Evolutionary conservation across 2,329 filamentous ascomycete genomes (phyloP).

Genomic region (Teratosphaeria zuluensis): DNA sequence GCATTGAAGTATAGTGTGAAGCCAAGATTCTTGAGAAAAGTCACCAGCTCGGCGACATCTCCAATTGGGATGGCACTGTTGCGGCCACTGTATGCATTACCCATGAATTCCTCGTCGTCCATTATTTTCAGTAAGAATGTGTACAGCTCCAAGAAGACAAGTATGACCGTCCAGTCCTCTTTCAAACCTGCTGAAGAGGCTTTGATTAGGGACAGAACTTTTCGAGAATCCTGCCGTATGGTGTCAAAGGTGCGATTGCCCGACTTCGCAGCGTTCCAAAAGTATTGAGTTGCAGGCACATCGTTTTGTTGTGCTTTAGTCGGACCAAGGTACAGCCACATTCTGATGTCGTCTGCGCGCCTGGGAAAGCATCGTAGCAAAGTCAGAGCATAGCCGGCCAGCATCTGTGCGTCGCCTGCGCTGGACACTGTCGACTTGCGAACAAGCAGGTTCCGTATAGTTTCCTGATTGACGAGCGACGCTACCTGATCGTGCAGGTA

Average conservation of each 20-base stretch:
- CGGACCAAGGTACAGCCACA: conserved; percentile 76
- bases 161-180: conserved; percentile 74
- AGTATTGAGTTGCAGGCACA: conserved; percentile 66
- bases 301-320: conserved; percentile 40
- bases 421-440: conserved; percentile 22
- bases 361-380: conserved; percentile 76
- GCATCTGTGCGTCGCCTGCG: conserved; percentile 55
- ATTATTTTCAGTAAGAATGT: conserved; percentile 86
- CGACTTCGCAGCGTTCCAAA: conserved; percentile 60
- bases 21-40: conserved; percentile 81
- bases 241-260: conserved; percentile 48
- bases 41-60: conserved; percentile 64
- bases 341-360: conserved; percentile 77
- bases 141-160: conserved; percentile 90
- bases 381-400: conserved; percentile 80
- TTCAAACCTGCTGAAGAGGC: conserved; percentile 17
- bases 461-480: conserved; percentile 64
- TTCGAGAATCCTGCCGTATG: conserved; percentile 48
- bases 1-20: conserved; percentile 84
- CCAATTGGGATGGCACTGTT: conserved; percentile 59
- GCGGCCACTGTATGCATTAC: conserved; percentile 27
- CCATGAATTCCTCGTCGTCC: conserved; percentile 84
- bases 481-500: conserved; percentile 57
- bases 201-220: conserved; percentile 48
- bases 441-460: conserved; percentile 46